Evolutionary conservation across 2,329 filamentous ascomycete species (phyloP), one percentile per base, ranked within the genome.

Genomic region (Basipetospora chlamydospora): DNA sequence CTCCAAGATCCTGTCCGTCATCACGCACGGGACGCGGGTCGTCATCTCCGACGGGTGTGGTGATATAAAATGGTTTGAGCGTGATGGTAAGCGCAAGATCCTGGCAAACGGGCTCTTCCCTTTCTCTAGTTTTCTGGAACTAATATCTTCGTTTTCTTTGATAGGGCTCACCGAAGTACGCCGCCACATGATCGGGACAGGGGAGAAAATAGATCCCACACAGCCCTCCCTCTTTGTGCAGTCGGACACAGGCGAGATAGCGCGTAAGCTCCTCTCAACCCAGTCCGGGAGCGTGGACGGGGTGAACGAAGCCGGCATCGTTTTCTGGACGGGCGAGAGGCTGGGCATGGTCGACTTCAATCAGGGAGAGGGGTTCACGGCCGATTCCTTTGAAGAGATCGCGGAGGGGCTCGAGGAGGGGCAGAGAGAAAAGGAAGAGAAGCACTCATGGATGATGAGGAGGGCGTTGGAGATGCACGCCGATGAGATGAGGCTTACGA

Each of bases 321-420:
- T 93, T 4, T 64, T 94, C 32, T 94, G 86, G 86, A 94, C 86
- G 0, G 87, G 85, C 13, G 85, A 93, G 40, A 77, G 77, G 43
- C 60, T 94, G 32, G 87, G 85, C 1, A 63, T 90, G 40, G 55
- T 92, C 15, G 66, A 60, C 38, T 82, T 82, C 49, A 72, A 74
- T 1, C 57, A 62, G 26, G 50, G 56, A 47, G 55, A 66, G 4
- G 60, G 65, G 1, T 72, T 68, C 44, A 54, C 50, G 6, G 50
- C 62, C 1, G 60, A 64, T 6, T 66, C 68, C 34, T 75, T 76
- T 47, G 65, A 69, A 38, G 54, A 62, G 21, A 53, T 40, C n/a
- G 49, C 55, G 21, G 53, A 58, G 35, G 58, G 58, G 31, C 59
- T 61, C 13, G 61, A 65, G 39, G 63, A 70, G 46, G 49, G 22